These are phyloP conservation scores for Globisporangium megalacanthum DNA, from an alignment of 352 stramenopile species.

Conservation along the genomic window DNA sequence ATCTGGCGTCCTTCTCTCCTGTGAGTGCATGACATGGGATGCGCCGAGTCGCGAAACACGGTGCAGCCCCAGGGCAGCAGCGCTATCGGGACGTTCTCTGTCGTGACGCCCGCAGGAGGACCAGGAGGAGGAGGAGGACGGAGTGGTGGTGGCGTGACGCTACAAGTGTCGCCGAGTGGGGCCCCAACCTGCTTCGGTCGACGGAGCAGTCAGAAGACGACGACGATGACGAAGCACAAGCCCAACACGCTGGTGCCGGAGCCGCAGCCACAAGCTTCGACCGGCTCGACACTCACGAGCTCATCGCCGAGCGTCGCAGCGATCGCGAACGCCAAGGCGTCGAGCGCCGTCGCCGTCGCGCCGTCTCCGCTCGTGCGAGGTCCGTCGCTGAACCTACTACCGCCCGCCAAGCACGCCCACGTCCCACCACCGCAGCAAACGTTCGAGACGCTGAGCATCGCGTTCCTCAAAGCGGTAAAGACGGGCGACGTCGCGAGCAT, in stretches of 20 bases:
- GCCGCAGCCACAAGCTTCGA: conserved; percentile 17
- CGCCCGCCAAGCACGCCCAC: conserved; percentile 6
- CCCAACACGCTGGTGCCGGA: conserved; percentile 33
- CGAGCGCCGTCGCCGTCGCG: background rate
- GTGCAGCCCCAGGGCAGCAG: conserved; percentile 26
- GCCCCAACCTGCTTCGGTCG: conserved; percentile 6
- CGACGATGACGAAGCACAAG: conserved; percentile 22
- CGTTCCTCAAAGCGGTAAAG: conserved; percentile 67
- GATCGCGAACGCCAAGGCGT: conserved; percentile 8
- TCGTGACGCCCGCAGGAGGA: conserved; percentile 12
- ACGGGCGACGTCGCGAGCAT: conserved; percentile 40
- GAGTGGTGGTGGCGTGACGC: background rate
- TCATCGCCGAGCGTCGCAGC: conserved; percentile 4
- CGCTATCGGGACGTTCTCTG: conserved; percentile 11
- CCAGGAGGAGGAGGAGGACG: too few species aligned
- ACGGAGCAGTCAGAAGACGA: conserved; percentile 6
- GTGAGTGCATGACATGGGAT: conserved; percentile 27
- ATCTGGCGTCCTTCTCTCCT: background rate
- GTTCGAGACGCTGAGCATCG: conserved; percentile 44
- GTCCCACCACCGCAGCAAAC: conserved; percentile 12
- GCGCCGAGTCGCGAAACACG: conserved; percentile 38
- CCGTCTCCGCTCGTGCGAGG: background rate
- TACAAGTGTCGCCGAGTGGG: background rate
- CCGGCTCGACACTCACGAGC: background rate
- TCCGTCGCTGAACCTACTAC: conserved; percentile 4